Evolutionary conservation across 805 yeast species (phyloP), one percentile per base, ranked within the genome.

Genomic region (Schizosaccharomyces lindneri): DNA sequence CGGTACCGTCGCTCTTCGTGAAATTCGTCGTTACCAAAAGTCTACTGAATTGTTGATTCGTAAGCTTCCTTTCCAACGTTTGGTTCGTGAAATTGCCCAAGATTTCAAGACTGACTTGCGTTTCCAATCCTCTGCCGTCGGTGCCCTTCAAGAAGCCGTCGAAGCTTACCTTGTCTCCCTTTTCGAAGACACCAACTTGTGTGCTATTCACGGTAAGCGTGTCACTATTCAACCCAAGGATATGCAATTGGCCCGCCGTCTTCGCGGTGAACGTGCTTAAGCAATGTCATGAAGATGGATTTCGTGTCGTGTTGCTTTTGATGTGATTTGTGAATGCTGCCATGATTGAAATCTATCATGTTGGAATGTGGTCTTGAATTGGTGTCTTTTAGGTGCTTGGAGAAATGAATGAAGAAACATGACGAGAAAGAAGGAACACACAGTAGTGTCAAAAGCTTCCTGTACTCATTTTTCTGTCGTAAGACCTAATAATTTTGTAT

Each of bases 191-290:
- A 93, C 97, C 67, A 90, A 89, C 80, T 81, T 90, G 79, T 93
- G 97, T 78, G 97, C 97, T 67, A 87, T 88, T 68, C 98, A 90
- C 77, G 98, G 97, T 71, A 90, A 93, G 83, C 85, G 98, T 78
- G 97, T 90, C 69, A 90, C 98, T 67, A 87, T 90, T 72, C 95
- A 87, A 81, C 90, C 88, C 87, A 89, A 89, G 79, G 98, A 90
- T 76, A 87, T 90, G 74, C 95, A 89, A 73, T 81, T 90, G 73
- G 98, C 97, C 68, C 85, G 97, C 79, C 85, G 97, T 80, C 82
- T 90, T 74, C 84, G 97, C 78, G 97, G 97, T 76, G 95, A 57
- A 19, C 60, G 60, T n/a, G 19, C 60, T 4, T 57, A 57, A 32
- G 27, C 21, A 4, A 48, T 24, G 9, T 19, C 4, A 2, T n/a